Base-by-base conservation (phyloP, 2,329 filamentous ascomycete genomes). In the Didymellaceae sp. region DNA sequence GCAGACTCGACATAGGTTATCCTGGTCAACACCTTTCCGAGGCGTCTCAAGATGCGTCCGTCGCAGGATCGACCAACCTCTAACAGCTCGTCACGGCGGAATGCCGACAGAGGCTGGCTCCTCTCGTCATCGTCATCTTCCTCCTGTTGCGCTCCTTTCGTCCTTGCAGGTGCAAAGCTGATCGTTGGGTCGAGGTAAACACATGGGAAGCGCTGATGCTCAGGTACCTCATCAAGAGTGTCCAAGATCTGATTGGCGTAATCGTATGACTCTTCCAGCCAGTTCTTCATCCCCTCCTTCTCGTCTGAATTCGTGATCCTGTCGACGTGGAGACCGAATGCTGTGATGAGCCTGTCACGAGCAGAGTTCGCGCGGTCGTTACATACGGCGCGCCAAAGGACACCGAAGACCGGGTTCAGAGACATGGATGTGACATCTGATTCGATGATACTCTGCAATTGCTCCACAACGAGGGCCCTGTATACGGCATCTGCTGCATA, bases 21-120 rank as follows among this genome's bases (percentile, higher is more conserved):
- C 4, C 72, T 74, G 0, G 78, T 80, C 9, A 82, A 66, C 5
- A 80, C 73, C 22, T 70, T 74, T 6, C 80, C 77, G 1, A 82
- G 68, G 0, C 79, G 75, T 10, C 74, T 74, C 1, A 82, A 72
- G 39, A 82, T 77, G 3, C 67, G 70, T 40, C 75, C 69, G 41
- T 82, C 75, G 58, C 80, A 82, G 0, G 79, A 82, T 10, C 79
- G 71, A 6, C 78, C 77, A 50, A 82, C 80, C 46, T 82, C 80
- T 1, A 82, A 68, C 9, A 82, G 71, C 40, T 82, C 79, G 0
- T 68, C 71, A 9, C 78, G 73, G 1, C 75, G 74, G 47, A 81
- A 76, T 3, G 67, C 50, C 6, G 71, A 70, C 16, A 73, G 47
- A 0, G 66, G 59, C 4, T 61, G 57, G 5, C 57, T 53, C 10